Conservation (phyloP, 2,329 filamentous ascomycete species). For the Fusarium sp. region DNA sequence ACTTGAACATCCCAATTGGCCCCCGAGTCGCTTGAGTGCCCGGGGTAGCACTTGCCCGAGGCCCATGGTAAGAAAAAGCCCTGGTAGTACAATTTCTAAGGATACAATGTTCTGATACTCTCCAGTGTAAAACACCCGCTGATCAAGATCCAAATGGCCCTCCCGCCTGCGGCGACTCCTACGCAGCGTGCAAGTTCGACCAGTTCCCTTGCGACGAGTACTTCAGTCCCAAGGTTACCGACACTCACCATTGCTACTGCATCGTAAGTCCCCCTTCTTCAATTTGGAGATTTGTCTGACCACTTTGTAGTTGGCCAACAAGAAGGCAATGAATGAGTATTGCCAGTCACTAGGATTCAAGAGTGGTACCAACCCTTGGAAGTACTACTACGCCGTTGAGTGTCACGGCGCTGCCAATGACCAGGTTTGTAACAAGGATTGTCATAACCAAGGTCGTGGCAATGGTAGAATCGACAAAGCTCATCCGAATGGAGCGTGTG, state of each 20-base stretch:
- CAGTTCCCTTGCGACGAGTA: background rate
- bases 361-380: background rate
- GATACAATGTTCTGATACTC: background rate
- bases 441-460: background rate
- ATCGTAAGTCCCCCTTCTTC: accelerated
- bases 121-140: background rate
- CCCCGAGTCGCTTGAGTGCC: background rate
- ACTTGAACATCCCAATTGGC: background rate
- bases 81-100: accelerated
- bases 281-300: background rate
- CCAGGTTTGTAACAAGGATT: background rate
- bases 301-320: accelerated
- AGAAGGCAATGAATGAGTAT: background rate
- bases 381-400: background rate
- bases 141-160: background rate
- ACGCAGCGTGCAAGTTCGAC: background rate
- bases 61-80: background rate
- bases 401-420: background rate
- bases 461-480: background rate
- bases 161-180: background rate
- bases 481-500: background rate
- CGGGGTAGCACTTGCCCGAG: background rate
- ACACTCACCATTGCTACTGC: background rate
- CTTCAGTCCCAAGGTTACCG: background rate
- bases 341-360: background rate